A percentile compares a stretch with the other conserved stretches of the same genome.
These are phyloP conservation scores for Geosiphon pyriformis DNA, from an alignment of 192 early-diverging fungal species.

Conservation along the genomic window DNA sequence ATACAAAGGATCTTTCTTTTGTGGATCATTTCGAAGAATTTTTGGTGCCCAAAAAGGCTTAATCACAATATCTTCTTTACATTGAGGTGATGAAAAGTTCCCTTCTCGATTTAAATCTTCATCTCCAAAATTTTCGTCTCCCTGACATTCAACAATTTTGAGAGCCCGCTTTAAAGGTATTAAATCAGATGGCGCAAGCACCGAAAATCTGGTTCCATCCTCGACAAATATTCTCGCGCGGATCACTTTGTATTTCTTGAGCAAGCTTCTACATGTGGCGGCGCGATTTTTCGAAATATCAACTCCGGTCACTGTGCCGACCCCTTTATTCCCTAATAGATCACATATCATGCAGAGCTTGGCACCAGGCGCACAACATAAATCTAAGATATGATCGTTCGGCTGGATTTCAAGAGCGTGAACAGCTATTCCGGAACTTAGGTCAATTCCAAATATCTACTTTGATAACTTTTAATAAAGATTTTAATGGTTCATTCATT, in stretches of 20 bases:
- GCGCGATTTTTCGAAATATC: slow-evolving; percentile 73
- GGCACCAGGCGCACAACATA: slow-evolving; percentile 81
- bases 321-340: slow-evolving; percentile 48
- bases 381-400: slow-evolving; percentile 84
- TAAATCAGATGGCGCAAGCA: slow-evolving; percentile 54
- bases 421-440: slow-evolving; percentile 82
- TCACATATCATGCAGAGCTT: slow-evolving; percentile 84
- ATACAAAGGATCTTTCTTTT: slow-evolving; percentile 66
- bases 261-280: slow-evolving; percentile 64
- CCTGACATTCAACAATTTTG: not conserved
- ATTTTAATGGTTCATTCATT: slow-evolving; percentile 17
- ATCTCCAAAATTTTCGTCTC: not conserved
- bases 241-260: slow-evolving; percentile 65
- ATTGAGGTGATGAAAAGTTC: not conserved
- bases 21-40: slow-evolving; percentile 58
- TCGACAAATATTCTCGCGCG: slow-evolving; percentile 64
- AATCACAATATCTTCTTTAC: not conserved
- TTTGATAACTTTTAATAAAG: no score
- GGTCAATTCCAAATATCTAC: slow-evolving; percentile 72
- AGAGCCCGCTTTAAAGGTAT: slow-evolving; percentile 13
- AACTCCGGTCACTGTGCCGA: slow-evolving; percentile 89
- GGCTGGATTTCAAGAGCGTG: slow-evolving; percentile 64
- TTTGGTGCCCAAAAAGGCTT: slow-evolving; percentile 75
- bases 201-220: slow-evolving; percentile 79
- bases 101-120: slow-evolving; percentile 26